Base-by-base conservation (phyloP, 2,329 filamentous ascomycete species). In the Verticillium dahliae region DNA sequence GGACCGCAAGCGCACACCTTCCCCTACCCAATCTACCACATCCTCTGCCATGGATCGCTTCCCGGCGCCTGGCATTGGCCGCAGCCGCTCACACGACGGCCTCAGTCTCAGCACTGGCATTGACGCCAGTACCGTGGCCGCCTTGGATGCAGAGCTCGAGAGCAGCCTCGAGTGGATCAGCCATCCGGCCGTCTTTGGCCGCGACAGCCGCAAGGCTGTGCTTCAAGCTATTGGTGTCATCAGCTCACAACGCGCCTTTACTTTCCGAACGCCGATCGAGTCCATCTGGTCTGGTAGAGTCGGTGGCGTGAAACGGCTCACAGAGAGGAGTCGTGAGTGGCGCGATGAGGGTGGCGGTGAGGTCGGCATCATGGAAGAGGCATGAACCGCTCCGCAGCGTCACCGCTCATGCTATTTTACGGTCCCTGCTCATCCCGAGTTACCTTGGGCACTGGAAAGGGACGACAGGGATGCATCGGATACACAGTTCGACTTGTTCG, bases 191-290 rank as follows among this genome's bases (percentile, higher is more conserved):
- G 91, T 98, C 2, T 99, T 99, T 72, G 89, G 90, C 9, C 87
- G 95, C 41, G 95, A 99, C 73, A 95, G 91, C 62, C 88, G 95
- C 69, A 99, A 99, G 79, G 92, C 94, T 4, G 93, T 99, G 2
- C 81, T 99, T 31, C 95, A 99, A 74, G 92, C 93, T 15, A 98
- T 99, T 67, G 94, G 95, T 6, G 93, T 98, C 64, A 97, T 99
- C 68, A 95, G 91, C 70, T 96, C 91, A 6, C 95, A 99, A 76
- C 85, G 95, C 56, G 93, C 90, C 11, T 97, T 94, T 72, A 98
- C 95, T 0, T 97, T 94, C 83, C 87, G 94, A 59, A 95, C 93
- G 2, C 87, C 92, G 0, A 90, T 94, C 6, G 95, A 99, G 78
- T 86, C 87, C 37, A 83, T 98, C 35, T 98, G 94, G 92, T 92